Conservation (phyloP, 805 yeast species). For the Diddensiella santjacobensis region DNA sequence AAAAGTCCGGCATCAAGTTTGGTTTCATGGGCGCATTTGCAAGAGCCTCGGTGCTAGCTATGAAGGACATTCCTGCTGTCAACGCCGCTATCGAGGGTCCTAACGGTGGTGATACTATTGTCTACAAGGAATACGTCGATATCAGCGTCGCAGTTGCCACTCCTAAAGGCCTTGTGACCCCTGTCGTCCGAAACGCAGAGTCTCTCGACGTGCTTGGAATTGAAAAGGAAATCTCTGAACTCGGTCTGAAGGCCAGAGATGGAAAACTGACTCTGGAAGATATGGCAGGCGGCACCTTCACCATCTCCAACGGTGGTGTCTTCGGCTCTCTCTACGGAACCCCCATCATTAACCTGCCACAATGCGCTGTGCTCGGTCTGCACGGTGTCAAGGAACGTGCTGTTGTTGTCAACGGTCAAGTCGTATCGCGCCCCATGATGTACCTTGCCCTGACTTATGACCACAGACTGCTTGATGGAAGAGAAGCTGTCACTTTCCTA, state of each 20-base stretch:
- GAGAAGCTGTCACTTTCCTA: constrained; percentile 97
- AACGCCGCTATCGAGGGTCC: constrained; percentile 85
- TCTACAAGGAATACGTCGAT: constrained; percentile 94
- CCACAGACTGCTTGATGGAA: constrained; percentile 96
- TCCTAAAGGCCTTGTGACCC: constrained; percentile 98
- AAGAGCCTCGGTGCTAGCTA: constrained; percentile 87
- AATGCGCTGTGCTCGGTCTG: constrained; percentile 95
- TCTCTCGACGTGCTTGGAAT: constrained; percentile 81
- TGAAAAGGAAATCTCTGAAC: constrained; percentile 75
- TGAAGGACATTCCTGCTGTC: constrained; percentile 91
- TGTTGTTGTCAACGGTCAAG: constrained; percentile 91
- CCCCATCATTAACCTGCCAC: constrained; percentile 97
- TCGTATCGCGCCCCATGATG: constrained; percentile 99
- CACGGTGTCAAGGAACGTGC: constrained; percentile 98
- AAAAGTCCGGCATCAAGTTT: constrained; percentile 88
- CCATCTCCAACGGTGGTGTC: constrained; percentile 98
- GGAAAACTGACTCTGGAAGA: constrained; percentile 95
- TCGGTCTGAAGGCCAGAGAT: constrained; percentile 94
- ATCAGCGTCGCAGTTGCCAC: constrained; percentile 97
- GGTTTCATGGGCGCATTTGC: constrained; percentile 99
- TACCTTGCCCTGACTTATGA: constrained; percentile 97
- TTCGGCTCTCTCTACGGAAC: constrained; percentile 98
- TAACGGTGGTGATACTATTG: constrained; percentile 77
- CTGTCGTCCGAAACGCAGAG: constrained; percentile 96
- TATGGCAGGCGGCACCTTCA: constrained; percentile 99